A percentile compares a stretch with the other conserved stretches of the same genome.
These are phyloP conservation scores for sorghum (Sorghum bicolor) DNA, from an alignment of 176 grass and related monocot species.

Conservation along the genomic window DNA sequence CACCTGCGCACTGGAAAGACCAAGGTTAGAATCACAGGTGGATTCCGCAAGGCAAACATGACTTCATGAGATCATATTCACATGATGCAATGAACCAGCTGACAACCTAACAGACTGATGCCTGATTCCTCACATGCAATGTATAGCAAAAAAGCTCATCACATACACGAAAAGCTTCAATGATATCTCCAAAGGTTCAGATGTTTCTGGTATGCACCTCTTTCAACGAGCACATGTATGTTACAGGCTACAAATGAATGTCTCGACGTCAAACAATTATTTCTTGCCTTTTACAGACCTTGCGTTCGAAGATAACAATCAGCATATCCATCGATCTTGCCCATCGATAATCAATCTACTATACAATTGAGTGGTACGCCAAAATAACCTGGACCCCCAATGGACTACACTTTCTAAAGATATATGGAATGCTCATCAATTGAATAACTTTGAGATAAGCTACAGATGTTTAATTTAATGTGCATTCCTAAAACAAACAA, in stretches of 20 bases:
- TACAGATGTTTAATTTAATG: background rate
- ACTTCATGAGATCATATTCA: background rate
- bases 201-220: background rate
- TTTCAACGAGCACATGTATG: background rate
- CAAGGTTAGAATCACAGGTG: background rate
- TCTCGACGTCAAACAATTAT: background rate
- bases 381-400: constrained; percentile 15
- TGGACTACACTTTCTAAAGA: constrained; percentile 3
- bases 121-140: background rate
- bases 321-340: background rate
- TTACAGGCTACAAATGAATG: background rate
- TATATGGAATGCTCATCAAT: constrained; percentile 8
- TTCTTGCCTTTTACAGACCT: background rate
- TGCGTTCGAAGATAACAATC: constrained; percentile 6
- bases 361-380: constrained; percentile 28
- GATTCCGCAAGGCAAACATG: background rate
- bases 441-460: background rate
- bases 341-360: constrained; percentile 21
- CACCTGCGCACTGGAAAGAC: background rate
- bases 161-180: background rate
- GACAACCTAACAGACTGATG: background rate
- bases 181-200: background rate
- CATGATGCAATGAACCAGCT: background rate
- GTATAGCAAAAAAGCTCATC: background rate
- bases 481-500: background rate